phyloP scores from a whole-genome alignment of 1,284 basidiomycete species.

The Heterobasidion occidentale region DNA sequence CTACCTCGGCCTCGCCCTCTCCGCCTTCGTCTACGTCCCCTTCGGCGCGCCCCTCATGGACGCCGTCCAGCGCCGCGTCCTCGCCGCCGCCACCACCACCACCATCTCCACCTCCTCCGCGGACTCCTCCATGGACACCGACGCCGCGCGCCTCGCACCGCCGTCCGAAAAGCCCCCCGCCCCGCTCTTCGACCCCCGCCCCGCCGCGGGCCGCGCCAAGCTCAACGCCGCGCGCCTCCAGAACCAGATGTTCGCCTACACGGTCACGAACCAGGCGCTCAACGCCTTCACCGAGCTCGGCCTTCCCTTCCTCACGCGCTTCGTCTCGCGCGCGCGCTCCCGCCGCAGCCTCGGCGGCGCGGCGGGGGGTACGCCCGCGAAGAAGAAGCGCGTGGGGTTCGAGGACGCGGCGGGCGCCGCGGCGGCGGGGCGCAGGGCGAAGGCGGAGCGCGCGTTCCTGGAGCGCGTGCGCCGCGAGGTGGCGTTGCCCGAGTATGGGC shows the following conservation, averaged over 20 bases:
- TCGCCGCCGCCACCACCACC: conserved; percentile 15
- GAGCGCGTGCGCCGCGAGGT: conserved; percentile 75
- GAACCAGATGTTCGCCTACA: conserved; percentile 92
- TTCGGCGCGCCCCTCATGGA: conserved; percentile 82
- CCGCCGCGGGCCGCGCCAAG: conserved; percentile 40
- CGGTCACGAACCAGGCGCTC: conserved; percentile 86
- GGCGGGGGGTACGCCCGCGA: conserved; percentile 9
- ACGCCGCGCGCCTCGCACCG: neutral
- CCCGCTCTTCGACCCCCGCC: conserved; percentile 46
- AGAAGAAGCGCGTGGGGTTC: conserved; percentile 68
- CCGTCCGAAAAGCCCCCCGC: conserved; percentile 10
- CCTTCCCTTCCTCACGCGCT: conserved; percentile 72
- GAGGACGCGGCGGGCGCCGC: conserved; percentile 50
- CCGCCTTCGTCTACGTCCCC: conserved; percentile 88
- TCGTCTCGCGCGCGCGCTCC: no score
- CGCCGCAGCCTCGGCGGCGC: no score
- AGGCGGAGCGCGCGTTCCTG: conserved; percentile 68
- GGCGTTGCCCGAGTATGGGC: conserved; percentile 72
- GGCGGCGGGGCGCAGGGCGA: conserved; percentile 29
- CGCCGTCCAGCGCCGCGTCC: conserved; percentile 34
- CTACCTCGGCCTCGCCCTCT: conserved; percentile 79
- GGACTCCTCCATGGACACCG: neutral
- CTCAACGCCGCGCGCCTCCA: conserved; percentile 68
- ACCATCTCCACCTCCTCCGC: conserved; percentile 12
- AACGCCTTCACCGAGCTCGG: conserved; percentile 81